Percentiles rank a stretch among this genome's conserved stretches.
Conservation (phyloP, 2,329 filamentous ascomycete genomes). For the Magnaporthiopsis incrustans region DNA sequence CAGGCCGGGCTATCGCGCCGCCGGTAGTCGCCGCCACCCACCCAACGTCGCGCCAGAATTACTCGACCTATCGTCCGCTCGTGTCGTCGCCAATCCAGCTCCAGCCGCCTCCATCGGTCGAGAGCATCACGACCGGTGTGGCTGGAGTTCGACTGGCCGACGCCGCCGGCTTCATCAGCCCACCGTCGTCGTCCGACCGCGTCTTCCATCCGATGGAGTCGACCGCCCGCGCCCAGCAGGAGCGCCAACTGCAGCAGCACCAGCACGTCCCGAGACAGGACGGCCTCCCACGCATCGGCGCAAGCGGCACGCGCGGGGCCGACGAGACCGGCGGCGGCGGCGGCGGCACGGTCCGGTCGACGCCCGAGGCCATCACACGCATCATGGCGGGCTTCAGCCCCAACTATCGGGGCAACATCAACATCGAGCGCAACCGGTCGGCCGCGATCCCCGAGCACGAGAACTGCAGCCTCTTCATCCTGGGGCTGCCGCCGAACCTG, state of each 20-base stretch:
- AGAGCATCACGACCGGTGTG: background rate
- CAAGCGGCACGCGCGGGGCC: background rate
- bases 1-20: background rate
- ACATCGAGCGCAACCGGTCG: slow-evolving; percentile 27
- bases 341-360: background rate
- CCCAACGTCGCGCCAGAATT: background rate
- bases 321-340: background rate
- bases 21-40: background rate
- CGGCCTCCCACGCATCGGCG: background rate
- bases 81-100: background rate
- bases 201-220: background rate
- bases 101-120: background rate
- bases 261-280: background rate
- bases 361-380: background rate
- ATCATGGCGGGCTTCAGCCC: slow-evolving; percentile 21
- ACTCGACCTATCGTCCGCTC: background rate
- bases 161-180: no score
- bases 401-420: slow-evolving; percentile 31
- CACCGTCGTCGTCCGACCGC: background rate
- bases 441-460: slow-evolving; percentile 28
- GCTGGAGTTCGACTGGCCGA: background rate
- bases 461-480: slow-evolving; percentile 47
- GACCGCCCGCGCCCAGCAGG: background rate
- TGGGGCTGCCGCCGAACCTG: slow-evolving; percentile 37
- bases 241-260: background rate